Evolutionary conservation across 352 stramenopile genomes (phyloP), one percentile per base, ranked within the genome.

Genomic region (Phytopythium ostracodes): DNA sequence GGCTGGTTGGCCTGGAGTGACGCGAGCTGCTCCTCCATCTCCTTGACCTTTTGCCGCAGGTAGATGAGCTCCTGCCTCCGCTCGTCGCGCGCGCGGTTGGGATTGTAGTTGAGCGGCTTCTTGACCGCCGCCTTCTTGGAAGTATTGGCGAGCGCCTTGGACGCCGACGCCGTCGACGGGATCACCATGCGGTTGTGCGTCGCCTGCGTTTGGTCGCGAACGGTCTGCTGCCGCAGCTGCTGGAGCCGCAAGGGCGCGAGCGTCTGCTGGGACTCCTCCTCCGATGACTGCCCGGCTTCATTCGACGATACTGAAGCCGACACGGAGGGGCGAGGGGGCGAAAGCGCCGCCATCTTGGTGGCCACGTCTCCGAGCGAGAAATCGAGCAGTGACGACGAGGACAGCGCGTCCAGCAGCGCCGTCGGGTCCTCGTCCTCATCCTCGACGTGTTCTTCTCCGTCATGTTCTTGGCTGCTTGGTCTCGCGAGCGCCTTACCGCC

Each of bases 1-100:
- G 52, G 11, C 36, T 71, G 59, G 52, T 63, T 71, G 51, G 18
- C 59, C 46, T 72, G 44, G 22, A 79, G 35, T 2, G 36, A 25
- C 5, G 46, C 43, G 22, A 76, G 59, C 60, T 76, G 62, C 56
- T 62, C 24, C 50, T 79, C 69, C 51, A 79, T 40, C 22, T 75
- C 69, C 33, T 56, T 59, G 33, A 73, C 69, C 44, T 71, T 63
- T 25, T 75, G 65, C 36, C 49, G 64, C 15, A 81, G 46, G 52
- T 68, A 75, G 14, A 65, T 64, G 43, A 81, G 68, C 51, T 81
- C 71, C 40, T 76, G 66, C 27, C 62, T 38, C 12, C 71, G 71
- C 40, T 69, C 71, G 25, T 79, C 68, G 14, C 71, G 65, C 15
- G 70, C 71, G 36, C 66, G 68, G 25, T 76, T 76, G 8, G 68